Percentiles rank a stretch among this genome's conserved stretches.
Evolutionary conservation across 139 green algal genomes (phyloP).

Genomic region (Chlamydomonas asymmetrica): DNA sequence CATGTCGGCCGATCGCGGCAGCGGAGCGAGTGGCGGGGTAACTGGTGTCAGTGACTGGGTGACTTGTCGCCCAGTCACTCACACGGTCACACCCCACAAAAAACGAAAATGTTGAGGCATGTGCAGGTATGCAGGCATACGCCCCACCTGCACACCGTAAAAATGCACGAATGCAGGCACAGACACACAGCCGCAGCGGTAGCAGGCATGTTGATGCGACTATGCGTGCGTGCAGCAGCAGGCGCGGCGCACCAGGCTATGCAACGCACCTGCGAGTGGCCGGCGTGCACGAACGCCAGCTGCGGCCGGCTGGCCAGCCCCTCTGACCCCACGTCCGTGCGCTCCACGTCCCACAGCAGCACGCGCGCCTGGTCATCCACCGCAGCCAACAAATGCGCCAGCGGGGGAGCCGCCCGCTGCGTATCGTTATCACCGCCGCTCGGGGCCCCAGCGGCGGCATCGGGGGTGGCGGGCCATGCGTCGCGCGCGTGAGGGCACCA

Average conservation of each 20-base stretch:
- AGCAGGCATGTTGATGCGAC: neutral
- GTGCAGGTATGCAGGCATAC: neutral
- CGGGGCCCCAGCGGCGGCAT: neutral
- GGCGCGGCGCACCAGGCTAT: too few relatives aligned
- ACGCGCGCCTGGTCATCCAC: constrained; percentile 19
- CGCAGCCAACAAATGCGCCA: constrained; percentile 18
- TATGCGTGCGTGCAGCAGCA: neutral
- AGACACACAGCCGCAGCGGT: neutral
- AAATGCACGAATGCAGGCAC: neutral
- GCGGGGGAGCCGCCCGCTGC: neutral
- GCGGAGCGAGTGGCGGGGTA: too few relatives aligned
- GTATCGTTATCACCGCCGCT: neutral
- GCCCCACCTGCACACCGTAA: neutral
- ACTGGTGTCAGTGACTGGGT: too few relatives aligned
- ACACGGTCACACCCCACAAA: too few relatives aligned
- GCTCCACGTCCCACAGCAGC: constrained; percentile 30
- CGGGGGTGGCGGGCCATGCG: too few relatives aligned
- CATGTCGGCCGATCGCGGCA: too few relatives aligned
- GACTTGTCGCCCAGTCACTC: too few relatives aligned
- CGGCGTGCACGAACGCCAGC: constrained; percentile 20
- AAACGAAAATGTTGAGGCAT: too few relatives aligned
- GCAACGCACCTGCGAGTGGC: constrained; percentile 3
- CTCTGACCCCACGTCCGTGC: too few relatives aligned
- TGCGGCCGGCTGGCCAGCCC: neutral
- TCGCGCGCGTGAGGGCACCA: constrained; percentile 9